phyloP scores from a whole-genome alignment of 768 basidiomycete genomes.

The Pulveroboletus ravenelii region DNA sequence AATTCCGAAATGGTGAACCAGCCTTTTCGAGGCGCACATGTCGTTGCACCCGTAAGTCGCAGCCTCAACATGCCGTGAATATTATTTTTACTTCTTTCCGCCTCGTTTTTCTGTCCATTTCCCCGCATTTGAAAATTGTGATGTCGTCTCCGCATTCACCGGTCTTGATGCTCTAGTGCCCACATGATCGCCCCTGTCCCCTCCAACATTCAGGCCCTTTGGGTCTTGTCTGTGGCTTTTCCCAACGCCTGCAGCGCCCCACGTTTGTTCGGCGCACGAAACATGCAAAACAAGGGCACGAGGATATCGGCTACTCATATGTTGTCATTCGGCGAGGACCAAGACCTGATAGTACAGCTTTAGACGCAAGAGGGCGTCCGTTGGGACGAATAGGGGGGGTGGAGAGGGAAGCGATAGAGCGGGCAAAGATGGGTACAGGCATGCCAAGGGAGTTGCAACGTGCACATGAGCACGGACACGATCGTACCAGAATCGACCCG shows the following conservation, averaged over 20 bases:
- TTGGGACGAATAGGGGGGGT: slow-evolving; percentile 30
- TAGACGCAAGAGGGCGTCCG: slow-evolving; percentile 4
- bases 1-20: slow-evolving; percentile 37
- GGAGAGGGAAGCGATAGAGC: slow-evolving; percentile 29
- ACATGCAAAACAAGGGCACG: slow-evolving; percentile 78
- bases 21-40: slow-evolving; percentile 58
- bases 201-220: slow-evolving; percentile 52
- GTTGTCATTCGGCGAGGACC: slow-evolving; percentile 78
- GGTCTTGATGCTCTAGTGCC: slow-evolving; percentile 53
- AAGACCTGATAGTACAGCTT: slow-evolving; percentile 43
- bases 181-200: slow-evolving; percentile 86
- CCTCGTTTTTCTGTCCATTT: slow-evolving; percentile 5
- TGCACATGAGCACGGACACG: slow-evolving; percentile 17
- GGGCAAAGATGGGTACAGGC: slow-evolving; percentile 12
- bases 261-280: slow-evolving; percentile 83
- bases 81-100: background rate
- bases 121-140: slow-evolving; percentile 16
- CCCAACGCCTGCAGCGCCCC: slow-evolving; percentile 84
- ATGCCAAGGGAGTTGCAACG: slow-evolving; percentile 24
- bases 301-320: slow-evolving; percentile 87
- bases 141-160: slow-evolving; percentile 3
- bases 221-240: slow-evolving; percentile 71
- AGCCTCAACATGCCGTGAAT: background rate
- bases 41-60: slow-evolving; percentile 80
- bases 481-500: slow-evolving; percentile 15